phyloP scores from a whole-genome alignment of 2,329 filamentous ascomycete species.

The Leptographium lundbergii region DNA sequence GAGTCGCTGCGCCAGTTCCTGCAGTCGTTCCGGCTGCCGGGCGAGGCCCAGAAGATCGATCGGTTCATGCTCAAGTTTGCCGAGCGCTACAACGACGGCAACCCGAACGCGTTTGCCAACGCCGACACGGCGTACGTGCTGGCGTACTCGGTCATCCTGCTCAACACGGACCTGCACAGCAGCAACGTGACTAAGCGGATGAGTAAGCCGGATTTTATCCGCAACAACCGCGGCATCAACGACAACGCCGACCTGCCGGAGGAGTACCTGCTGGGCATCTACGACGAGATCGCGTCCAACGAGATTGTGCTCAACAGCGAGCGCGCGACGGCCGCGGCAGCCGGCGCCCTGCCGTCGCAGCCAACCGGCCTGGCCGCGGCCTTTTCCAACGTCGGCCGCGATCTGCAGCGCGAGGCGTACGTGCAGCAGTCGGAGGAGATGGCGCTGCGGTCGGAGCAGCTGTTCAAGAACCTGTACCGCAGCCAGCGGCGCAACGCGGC shows the following conservation, averaged over 20 bases:
- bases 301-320: constrained; percentile 95
- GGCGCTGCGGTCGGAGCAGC: constrained; percentile 55
- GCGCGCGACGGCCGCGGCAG: constrained; percentile 73
- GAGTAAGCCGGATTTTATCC: constrained; percentile 96
- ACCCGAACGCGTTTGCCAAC: constrained; percentile 95
- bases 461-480: constrained; percentile 87
- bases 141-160: constrained; percentile 89
- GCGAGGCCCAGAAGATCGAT: constrained; percentile 97
- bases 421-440: constrained; percentile 95
- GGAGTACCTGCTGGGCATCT: constrained; percentile 82
- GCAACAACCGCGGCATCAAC: constrained; percentile 97
- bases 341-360: constrained; percentile 45
- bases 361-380: constrained; percentile 65
- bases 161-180: constrained; percentile 95
- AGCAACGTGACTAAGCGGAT: constrained; percentile 72
- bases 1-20: constrained; percentile 84
- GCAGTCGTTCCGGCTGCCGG: constrained; percentile 87
- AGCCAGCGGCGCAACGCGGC: constrained; percentile 73
- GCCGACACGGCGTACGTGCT: constrained; percentile 96
- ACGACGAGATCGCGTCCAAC: constrained; percentile 79
- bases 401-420: constrained; percentile 85
- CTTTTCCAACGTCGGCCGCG: constrained; percentile 80
- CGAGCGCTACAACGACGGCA: constrained; percentile 86
- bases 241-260: constrained; percentile 87
- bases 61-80: constrained; percentile 99